phyloP scores from a whole-genome alignment of 441 rosid species.

The Kokia cookei region DNA sequence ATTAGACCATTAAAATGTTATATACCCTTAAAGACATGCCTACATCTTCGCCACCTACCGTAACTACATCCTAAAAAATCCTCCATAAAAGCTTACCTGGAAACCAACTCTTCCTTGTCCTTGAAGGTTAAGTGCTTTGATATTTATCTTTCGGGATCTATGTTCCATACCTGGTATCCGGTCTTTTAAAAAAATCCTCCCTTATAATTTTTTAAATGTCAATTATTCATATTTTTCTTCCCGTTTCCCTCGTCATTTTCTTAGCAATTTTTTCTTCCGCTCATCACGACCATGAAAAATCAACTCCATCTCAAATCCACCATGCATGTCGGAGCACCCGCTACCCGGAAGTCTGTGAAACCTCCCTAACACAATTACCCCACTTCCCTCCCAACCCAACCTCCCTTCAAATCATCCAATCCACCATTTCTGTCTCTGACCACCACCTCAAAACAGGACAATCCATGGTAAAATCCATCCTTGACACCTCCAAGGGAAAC shows the following conservation, averaged over 20 bases:
- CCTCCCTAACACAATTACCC: constrained; percentile 41
- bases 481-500: constrained; percentile 35
- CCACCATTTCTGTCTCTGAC: constrained; percentile 55
- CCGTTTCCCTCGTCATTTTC: not conserved
- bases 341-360: constrained; percentile 43
- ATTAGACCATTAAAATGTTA: too few species aligned
- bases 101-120: not conserved
- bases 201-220: too few species aligned
- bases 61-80: too few species aligned
- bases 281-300: not conserved
- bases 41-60: not conserved
- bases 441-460: constrained; percentile 40
- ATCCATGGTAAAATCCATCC: constrained; percentile 37
- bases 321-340: constrained; percentile 66
- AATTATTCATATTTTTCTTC: not conserved
- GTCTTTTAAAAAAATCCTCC: too few species aligned
- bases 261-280: constrained; percentile 9
- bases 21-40: not conserved
- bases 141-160: not conserved
- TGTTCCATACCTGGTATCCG: too few species aligned
- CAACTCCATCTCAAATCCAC: constrained; percentile 28
- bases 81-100: not conserved
- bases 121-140: not conserved
- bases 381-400: constrained; percentile 37
- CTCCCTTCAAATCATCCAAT: constrained; percentile 47